These are phyloP conservation scores for Tetracladium setigerum DNA, from an alignment of 495 filamentous ascomycete genomes.

Conservation along the genomic window DNA sequence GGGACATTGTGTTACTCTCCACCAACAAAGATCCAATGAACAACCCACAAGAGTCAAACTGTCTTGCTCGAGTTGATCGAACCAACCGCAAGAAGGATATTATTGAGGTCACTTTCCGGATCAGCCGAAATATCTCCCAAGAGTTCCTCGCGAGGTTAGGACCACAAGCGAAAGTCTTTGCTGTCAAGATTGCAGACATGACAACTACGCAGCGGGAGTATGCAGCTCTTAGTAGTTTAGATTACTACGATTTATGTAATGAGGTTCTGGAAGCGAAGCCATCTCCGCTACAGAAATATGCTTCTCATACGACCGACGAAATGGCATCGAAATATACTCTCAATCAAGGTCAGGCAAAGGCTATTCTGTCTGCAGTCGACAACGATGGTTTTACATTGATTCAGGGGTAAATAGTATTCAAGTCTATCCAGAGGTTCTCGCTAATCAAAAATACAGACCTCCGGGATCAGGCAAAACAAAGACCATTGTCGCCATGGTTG, in stretches of 20 bases:
- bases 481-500: slow-evolving; percentile 93
- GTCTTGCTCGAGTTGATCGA: slow-evolving; percentile 74
- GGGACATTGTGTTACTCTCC: slow-evolving; percentile 82
- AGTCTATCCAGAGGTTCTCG: background rate
- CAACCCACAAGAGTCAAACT: slow-evolving; percentile 59
- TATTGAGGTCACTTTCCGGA: slow-evolving; percentile 76
- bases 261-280: slow-evolving; percentile 85
- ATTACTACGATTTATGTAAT: slow-evolving; percentile 92
- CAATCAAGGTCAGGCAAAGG: slow-evolving; percentile 86
- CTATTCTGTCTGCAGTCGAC: slow-evolving; percentile 81
- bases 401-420: slow-evolving; percentile 57
- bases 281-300: slow-evolving; percentile 74
- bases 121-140: slow-evolving; percentile 51
- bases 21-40: slow-evolving; percentile 57
- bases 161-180: slow-evolving; percentile 59
- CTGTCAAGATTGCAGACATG: slow-evolving; percentile 77
- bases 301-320: slow-evolving; percentile 57
- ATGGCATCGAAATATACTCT: slow-evolving; percentile 70
- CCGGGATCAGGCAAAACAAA: slow-evolving; percentile 98
- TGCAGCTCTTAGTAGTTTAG: slow-evolving; percentile 77
- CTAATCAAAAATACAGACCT: slow-evolving; percentile 34
- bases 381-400: slow-evolving; percentile 96
- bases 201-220: slow-evolving; percentile 92
- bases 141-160: slow-evolving; percentile 37
- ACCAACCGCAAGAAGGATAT: slow-evolving; percentile 71